phyloP scores from a whole-genome alignment of 805 yeast genomes.

The Ogataea populi-albae region DNA sequence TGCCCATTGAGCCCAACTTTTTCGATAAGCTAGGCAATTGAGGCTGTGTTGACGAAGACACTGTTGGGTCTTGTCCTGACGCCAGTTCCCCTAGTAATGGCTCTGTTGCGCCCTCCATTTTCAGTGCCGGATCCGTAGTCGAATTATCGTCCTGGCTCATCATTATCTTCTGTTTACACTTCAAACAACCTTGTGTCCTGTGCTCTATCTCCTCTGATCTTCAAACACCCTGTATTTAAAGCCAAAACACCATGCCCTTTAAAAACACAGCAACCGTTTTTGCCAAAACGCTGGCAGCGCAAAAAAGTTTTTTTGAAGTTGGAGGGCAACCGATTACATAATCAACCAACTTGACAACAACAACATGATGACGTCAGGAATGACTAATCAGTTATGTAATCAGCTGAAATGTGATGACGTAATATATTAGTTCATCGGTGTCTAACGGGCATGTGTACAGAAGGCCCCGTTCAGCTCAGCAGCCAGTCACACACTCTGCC shows the following conservation, averaged over 20 bases:
- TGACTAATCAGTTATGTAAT: no score
- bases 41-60: conserved; percentile 22
- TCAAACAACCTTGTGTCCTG: neutral
- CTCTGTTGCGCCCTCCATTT: conserved; percentile 14
- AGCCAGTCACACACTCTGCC: neutral
- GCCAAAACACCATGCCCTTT: no score
- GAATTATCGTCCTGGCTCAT: conserved; percentile 19
- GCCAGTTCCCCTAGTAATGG: conserved; percentile 8
- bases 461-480: no score
- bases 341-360: conserved; percentile 1
- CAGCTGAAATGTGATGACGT: no score
- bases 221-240: no score
- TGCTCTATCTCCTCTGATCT: no score
- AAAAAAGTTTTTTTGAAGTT: conserved; percentile 2
- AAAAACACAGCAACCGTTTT: conserved; percentile 1
- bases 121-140: conserved; percentile 16
- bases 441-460: no score
- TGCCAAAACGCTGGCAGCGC: conserved; percentile 4
- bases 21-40: conserved; percentile 16
- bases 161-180: neutral
- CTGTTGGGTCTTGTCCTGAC: conserved; percentile 6
- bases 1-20: conserved; percentile 14
- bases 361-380: no score
- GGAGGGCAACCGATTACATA: neutral
- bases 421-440: no score